Conservation (phyloP, 306 rosid genomes). For the Mimosa pudica region DNA sequence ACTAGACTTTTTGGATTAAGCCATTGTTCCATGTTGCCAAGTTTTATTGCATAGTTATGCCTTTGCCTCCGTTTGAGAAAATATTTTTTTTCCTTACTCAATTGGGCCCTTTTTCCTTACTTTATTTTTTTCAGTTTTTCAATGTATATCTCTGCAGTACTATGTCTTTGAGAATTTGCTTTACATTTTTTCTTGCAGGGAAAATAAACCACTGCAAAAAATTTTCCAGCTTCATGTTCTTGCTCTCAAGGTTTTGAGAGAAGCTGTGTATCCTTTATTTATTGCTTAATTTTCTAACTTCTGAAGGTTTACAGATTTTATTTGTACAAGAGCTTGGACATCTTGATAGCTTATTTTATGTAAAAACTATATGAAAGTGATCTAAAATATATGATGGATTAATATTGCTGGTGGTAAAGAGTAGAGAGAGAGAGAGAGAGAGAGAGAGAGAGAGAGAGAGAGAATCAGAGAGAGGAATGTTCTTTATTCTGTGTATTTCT, state of each 20-base stretch:
- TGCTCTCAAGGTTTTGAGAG: constrained; percentile 86
- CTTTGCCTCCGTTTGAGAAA: constrained; percentile 26
- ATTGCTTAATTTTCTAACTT: constrained; percentile 32
- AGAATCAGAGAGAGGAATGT: no score
- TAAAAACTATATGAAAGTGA: not conserved
- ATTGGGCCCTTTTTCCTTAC: constrained; percentile 3
- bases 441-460: no score
- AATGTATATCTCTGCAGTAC: constrained; percentile 24
- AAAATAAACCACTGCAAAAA: constrained; percentile 56
- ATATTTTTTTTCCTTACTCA: not conserved
- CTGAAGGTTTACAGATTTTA: constrained; percentile 27
- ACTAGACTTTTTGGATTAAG: constrained; percentile 28
- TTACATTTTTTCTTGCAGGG: constrained; percentile 57
- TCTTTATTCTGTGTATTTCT: no score
- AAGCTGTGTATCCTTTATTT: constrained; percentile 93
- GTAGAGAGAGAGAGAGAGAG: no score
- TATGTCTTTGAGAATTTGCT: constrained; percentile 37
- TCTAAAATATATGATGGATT: not conserved
- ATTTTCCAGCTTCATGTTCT: constrained; percentile 77
- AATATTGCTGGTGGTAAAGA: not conserved
- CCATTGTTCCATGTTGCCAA: not conserved
- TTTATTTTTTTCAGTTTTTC: constrained; percentile 28
- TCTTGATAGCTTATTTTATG: constrained; percentile 20
- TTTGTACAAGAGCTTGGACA: constrained; percentile 23
- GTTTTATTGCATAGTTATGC: constrained; percentile 17